These are phyloP conservation scores for Fereydounia khargensis DNA, from an alignment of 1,284 basidiomycete genomes.

Conservation along the genomic window DNA sequence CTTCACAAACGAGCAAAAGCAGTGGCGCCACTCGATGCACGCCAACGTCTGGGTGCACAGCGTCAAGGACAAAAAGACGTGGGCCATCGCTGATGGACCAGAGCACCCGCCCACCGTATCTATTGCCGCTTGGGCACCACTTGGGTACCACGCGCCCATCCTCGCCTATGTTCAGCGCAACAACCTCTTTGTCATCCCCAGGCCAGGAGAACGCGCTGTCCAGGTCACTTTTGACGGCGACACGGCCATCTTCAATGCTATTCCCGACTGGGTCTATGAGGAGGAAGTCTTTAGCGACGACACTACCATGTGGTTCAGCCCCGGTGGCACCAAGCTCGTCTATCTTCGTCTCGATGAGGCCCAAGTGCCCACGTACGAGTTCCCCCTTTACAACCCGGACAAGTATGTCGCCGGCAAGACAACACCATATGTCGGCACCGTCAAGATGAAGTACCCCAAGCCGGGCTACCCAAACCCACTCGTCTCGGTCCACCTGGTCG, in stretches of 20 bases:
- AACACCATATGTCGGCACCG: slow-evolving; percentile 34
- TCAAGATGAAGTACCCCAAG: slow-evolving; percentile 60
- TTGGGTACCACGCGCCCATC: slow-evolving; percentile 2
- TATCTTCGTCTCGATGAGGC: slow-evolving; percentile 87
- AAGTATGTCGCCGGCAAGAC: slow-evolving; percentile 25
- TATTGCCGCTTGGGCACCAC: slow-evolving; percentile 26
- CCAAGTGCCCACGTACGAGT: slow-evolving; percentile 76
- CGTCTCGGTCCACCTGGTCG: slow-evolving; percentile 71
- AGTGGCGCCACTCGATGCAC: slow-evolving; percentile 87
- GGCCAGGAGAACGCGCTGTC: slow-evolving; percentile 61
- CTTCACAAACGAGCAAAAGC: slow-evolving; percentile 60
- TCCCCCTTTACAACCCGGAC: slow-evolving; percentile 77
- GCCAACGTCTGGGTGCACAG: slow-evolving; percentile 83
- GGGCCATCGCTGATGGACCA: slow-evolving; percentile 59
- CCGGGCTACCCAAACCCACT: slow-evolving; percentile 87
- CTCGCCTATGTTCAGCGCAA: slow-evolving; percentile 42
- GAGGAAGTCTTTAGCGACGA: slow-evolving; percentile 68
- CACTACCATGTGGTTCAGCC: slow-evolving; percentile 86
- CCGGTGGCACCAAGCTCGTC: slow-evolving; percentile 74
- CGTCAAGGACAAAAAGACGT: slow-evolving; percentile 67
- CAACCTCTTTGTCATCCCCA: slow-evolving; percentile 34
- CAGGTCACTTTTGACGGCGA: slow-evolving; percentile 80
- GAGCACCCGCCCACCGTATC: slow-evolving; percentile 16
- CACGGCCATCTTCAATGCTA: slow-evolving; percentile 82
- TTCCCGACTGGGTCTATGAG: slow-evolving; percentile 73